phyloP scores from a whole-genome alignment of 2,329 filamentous ascomycete genomes.

The Ceratocystis smalleyi region DNA sequence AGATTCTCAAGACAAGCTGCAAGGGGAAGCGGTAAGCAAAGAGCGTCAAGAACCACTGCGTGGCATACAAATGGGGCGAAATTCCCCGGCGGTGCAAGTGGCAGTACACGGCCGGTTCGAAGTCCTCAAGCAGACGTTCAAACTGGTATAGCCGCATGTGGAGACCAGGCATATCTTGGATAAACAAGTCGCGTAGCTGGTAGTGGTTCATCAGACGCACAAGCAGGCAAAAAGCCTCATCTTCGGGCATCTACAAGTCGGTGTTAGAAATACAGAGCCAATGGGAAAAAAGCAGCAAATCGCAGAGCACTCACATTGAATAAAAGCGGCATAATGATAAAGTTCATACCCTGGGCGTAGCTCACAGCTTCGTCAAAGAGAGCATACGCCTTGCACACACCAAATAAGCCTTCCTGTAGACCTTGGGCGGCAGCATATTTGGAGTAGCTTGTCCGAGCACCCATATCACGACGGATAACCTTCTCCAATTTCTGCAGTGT shows the following conservation, averaged over 20 bases:
- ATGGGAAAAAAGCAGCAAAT: not conserved
- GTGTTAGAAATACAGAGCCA: conserved; percentile 8
- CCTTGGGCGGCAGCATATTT: conserved; percentile 87
- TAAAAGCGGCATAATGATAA: conserved; percentile 86
- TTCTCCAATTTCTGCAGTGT: conserved; percentile 76
- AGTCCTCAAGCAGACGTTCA: conserved; percentile 80
- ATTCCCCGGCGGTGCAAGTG: conserved; percentile 81
- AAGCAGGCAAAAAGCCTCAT: conserved; percentile 87
- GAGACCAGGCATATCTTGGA: conserved; percentile 89
- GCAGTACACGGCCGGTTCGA: conserved; percentile 87
- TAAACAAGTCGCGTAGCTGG: conserved; percentile 77
- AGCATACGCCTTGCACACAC: conserved; percentile 93
- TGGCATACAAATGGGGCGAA: conserved; percentile 83
- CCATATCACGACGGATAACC: conserved; percentile 76
- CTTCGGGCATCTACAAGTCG: conserved; percentile 64
- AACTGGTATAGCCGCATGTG: conserved; percentile 92
- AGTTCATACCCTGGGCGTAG: conserved; percentile 98
- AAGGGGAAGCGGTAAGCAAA: conserved; percentile 96
- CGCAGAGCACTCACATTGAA: conserved; percentile 57
- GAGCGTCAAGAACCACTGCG: conserved; percentile 97
- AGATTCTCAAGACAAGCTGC: conserved; percentile 88
- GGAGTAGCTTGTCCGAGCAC: conserved; percentile 85
- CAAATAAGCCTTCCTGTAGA: conserved; percentile 84
- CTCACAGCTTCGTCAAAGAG: conserved; percentile 88
- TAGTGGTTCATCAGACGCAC: conserved; percentile 96